phyloP scores from a whole-genome alignment of 768 basidiomycete species.

The Leccinellum rugosiceps region DNA sequence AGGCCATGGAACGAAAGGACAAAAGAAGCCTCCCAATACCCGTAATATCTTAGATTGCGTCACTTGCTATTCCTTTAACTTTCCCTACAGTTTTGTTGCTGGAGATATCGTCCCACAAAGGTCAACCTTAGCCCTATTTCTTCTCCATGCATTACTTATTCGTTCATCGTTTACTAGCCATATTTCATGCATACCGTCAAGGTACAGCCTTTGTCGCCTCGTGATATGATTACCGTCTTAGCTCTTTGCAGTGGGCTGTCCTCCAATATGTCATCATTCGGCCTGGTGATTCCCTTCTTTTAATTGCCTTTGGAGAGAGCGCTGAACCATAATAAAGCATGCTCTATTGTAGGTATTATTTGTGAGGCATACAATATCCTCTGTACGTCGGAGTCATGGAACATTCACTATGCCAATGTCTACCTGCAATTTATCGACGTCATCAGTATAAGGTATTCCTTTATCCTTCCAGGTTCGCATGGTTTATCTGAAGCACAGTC shows the following conservation, averaged over 20 bases:
- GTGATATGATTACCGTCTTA: neutral
- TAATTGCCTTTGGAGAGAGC: neutral
- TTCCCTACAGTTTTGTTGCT: conserved; percentile 64
- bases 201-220: conserved; percentile 36
- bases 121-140: conserved; percentile 28
- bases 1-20: conserved; percentile 75
- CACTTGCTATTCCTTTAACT: neutral
- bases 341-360: conserved; percentile 74
- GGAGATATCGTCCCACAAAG: conserved; percentile 80
- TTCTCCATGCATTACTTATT: conserved; percentile 6
- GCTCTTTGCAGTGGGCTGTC: conserved; percentile 64
- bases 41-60: conserved; percentile 33
- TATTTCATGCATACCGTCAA: conserved; percentile 91
- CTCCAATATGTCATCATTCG: conserved; percentile 85
- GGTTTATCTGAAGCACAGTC: neutral
- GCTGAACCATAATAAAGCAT: conserved; percentile 14
- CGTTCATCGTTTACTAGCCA: conserved; percentile 37
- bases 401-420: conserved; percentile 57
- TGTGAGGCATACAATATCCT: conserved; percentile 67
- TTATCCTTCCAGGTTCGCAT: neutral
- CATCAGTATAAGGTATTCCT: conserved; percentile 69
- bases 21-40: conserved; percentile 72
- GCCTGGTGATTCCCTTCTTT: conserved; percentile 35
- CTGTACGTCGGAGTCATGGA: conserved; percentile 62
- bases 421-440: conserved; percentile 76